These are phyloP conservation scores for Trametes elegans DNA, from an alignment of 768 basidiomycete genomes.

Conservation along the genomic window DNA sequence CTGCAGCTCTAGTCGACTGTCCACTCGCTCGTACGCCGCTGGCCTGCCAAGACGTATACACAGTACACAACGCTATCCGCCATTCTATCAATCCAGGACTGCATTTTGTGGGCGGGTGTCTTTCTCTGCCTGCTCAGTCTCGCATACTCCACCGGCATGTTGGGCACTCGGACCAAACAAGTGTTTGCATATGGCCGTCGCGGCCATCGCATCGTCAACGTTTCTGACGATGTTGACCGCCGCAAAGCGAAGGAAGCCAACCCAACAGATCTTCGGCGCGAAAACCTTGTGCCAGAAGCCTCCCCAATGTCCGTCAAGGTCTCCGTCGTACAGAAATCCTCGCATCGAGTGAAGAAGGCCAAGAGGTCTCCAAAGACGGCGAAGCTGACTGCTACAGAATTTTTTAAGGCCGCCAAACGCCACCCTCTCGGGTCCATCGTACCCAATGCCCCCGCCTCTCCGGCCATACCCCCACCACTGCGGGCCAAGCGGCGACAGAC, in stretches of 20 bases:
- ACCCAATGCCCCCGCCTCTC: slow-evolving; percentile 38
- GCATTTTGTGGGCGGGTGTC: slow-evolving; percentile 3
- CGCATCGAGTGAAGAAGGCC: slow-evolving; percentile 1
- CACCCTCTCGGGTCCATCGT: slow-evolving; percentile 41
- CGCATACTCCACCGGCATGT: slow-evolving; percentile 19
- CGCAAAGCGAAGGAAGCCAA: not conserved
- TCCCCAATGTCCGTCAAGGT: slow-evolving; percentile 1
- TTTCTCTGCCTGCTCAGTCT: slow-evolving; percentile 5
- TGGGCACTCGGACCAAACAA: slow-evolving; percentile 31
- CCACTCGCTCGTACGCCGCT: not conserved
- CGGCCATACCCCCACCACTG: slow-evolving; percentile 31
- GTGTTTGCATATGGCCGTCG: slow-evolving; percentile 33
- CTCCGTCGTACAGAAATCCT: not conserved
- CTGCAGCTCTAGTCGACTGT: not conserved
- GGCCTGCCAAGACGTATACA: not conserved
- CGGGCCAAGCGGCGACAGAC: slow-evolving; percentile 27
- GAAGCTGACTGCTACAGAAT: slow-evolving; percentile 11
- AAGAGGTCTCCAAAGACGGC: slow-evolving; percentile 16
- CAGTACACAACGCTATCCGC: not conserved
- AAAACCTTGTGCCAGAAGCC: slow-evolving; percentile 5
- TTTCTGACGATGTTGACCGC: slow-evolving; percentile 20
- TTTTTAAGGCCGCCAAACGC: slow-evolving; percentile 27
- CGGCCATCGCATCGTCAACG: slow-evolving; percentile 30
- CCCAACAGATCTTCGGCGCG: not conserved
- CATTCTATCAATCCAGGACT: not conserved